Evolutionary conservation across 2,329 filamentous ascomycete genomes (phyloP), one percentile per base, ranked within the genome.

Genomic region (Juglanconis sp.): DNA sequence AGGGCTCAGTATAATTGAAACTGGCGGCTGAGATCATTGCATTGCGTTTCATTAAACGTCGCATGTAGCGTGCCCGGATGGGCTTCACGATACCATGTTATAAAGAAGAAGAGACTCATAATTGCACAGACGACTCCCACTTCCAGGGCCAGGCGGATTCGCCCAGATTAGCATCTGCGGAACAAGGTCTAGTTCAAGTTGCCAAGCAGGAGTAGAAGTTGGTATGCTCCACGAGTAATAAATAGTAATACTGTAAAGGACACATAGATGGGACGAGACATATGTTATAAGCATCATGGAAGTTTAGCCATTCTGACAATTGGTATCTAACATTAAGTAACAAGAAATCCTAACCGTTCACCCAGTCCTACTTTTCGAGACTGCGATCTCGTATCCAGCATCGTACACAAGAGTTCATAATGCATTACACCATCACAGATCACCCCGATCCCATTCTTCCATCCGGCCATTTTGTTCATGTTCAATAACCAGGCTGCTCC

Each of bases 401-500:
- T 38, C 36, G 15, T 63, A 61, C 58, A 63, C 50, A 54, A 55
- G 34, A 36, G 8, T 17, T 55, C 54, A 57, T 63, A 7, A 61
- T 8, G 57, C 61, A 38, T 60, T 30, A 61, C 24, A 13, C 10
- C 5, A 55, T 46, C 35, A 9, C 4, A 32, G 17, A 34, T 38
- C 42, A 40, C 15, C 31, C 30, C 4, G 6, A 54, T 9, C 15
- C 17, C 17, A 7, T 6, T 15, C 31, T 56, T 15, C 17, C 32
- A n/a, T 35, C 30, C 49, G 17, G 8, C 31, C 40, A 17, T 11
- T 13, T 49, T 17, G 24, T 11, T 1, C 30, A 9, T 38, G 42
- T 42, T 71, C 60, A 86, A 61, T 81, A 84, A 0, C 83, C 82
- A 55, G 78, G 78, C 70, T 86, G 82, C 69, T 85, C 83, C 62